Evolutionary conservation across 306 rosid genomes (phyloP), one percentile per base, ranked within the genome.

Genomic region (Vigna angularis): DNA sequence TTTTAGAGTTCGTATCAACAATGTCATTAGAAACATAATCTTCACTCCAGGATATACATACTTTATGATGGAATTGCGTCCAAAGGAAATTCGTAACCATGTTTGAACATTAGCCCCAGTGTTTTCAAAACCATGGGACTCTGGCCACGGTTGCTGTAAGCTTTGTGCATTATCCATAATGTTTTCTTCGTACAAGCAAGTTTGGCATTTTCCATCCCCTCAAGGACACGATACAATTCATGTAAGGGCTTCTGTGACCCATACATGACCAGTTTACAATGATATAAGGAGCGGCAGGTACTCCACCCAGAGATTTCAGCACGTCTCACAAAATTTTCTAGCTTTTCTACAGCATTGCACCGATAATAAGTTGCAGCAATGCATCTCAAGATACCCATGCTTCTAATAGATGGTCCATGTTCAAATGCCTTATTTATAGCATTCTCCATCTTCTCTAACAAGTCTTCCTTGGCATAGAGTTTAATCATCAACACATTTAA

Each of bases 221-320:
- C 9, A 50, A 92, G 82, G 63, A 90, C 97, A 52, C 40, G 30
- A 72, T 87, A 90, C 93, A 94, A 89, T 79, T 88, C 90, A 6
- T 82, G 73, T 36, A 92, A 28, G n/a, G 88, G 89, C 68, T 81
- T 81, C 18, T 78, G 83, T 68, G 88, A 82, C 44, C 82, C 89
- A 87, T 85, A 88, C 95, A 92, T 82, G 73, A 81, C 91, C 89
- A 94, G 76, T 92, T 89, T 92, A 82, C 95, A 92, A 68, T 89
- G 97, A 82, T 89, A 90, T 6, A 90, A 74, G 62, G 96, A 89
- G 72, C 88, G 87, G 59, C 93, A 86, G 36, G 80, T 65, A 82
- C 76, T 86, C 98, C 98, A 94, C 17, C 88, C 86, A 8, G 86
- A 83, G 80, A 49, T 32, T 85, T 88, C 93, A 50, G 97, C 94